phyloP scores from a whole-genome alignment of 345 rosid species.

The Bruguiera sexangula region DNA sequence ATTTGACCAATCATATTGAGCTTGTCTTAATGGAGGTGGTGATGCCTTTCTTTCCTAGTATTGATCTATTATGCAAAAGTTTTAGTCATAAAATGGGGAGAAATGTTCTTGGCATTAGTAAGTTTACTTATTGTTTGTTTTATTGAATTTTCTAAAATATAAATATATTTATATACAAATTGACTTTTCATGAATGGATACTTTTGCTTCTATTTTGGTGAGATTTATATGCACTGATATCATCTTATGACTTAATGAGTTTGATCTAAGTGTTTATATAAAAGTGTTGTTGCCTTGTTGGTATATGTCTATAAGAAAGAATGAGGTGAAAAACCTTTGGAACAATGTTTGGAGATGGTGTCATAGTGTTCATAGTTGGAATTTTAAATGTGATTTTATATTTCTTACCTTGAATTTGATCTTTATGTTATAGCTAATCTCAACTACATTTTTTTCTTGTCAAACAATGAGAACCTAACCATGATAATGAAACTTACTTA shows the following conservation, averaged over 20 bases:
- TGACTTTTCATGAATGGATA: neutral
- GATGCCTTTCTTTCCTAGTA: conserved; percentile 68
- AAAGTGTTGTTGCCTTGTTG: conserved; percentile 26
- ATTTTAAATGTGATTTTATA: no score
- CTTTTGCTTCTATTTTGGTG: conserved; percentile 2
- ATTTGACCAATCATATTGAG: conserved; percentile 52
- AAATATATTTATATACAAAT: neutral
- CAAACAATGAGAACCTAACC: no score
- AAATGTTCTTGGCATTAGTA: conserved; percentile 51
- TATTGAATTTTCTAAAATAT: neutral
- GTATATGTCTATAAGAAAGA: conserved; percentile 26
- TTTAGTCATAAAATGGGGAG: conserved; percentile 59
- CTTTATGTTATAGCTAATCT: no score
- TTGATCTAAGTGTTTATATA: conserved; percentile 22
- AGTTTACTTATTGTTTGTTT: neutral
- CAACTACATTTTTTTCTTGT: no score
- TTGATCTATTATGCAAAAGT: conserved; percentile 62
- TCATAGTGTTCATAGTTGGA: neutral
- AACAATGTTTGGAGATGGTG: conserved; percentile 29
- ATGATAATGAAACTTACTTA: no score
- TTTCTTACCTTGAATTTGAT: no score
- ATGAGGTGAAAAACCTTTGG: conserved; percentile 27
- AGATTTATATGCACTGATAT: conserved; percentile 26
- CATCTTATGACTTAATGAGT: conserved; percentile 21
- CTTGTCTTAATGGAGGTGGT: conserved; percentile 68